Percentiles rank a stretch among this genome's conserved stretches.
Conservation (phyloP, 1,284 basidiomycete genomes). For the Austroboletus rostrupii region DNA sequence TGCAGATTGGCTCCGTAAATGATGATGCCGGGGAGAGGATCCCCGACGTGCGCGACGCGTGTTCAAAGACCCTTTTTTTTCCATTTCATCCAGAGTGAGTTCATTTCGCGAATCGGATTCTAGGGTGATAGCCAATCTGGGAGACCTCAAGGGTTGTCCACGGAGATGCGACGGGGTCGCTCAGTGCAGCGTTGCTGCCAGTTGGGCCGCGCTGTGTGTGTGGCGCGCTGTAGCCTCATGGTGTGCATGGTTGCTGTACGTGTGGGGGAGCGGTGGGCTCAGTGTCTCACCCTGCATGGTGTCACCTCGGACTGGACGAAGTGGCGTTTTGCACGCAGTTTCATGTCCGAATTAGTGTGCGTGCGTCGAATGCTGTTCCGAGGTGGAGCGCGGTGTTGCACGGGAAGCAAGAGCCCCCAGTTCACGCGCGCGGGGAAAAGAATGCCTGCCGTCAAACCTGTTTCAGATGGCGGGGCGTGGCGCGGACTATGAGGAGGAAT, state of each 20-base stretch:
- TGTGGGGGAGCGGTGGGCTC: background rate
- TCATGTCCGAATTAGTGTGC: background rate
- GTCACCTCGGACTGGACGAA: background rate
- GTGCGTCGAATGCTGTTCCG: background rate
- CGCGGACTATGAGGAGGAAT: no score
- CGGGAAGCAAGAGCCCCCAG: no score
- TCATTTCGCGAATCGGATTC: conserved; percentile 26
- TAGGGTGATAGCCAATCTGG: conserved; percentile 24
- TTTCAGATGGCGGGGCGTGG: no score
- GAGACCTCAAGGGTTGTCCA: conserved; percentile 7
- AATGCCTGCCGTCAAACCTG: no score
- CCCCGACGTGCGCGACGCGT: conserved; percentile 19
- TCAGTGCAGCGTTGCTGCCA: background rate
- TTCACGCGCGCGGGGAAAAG: no score
- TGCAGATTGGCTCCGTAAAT: conserved; percentile 15
- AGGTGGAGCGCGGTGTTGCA: background rate
- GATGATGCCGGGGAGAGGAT: background rate
- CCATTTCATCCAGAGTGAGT: conserved; percentile 4
- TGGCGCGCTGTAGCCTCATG: conserved; percentile 23
- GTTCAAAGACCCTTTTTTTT: conserved; percentile 1
- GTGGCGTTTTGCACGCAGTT: background rate
- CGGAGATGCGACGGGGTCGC: background rate
- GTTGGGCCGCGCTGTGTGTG: conserved; percentile 5
- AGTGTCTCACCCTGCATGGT: background rate
- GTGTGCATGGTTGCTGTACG: conserved; percentile 6